A percentile compares a stretch with the other conserved stretches of the same genome.
phyloP scores from a whole-genome alignment of 192 early-diverging fungal species.

The Chytriomyces sp. region DNA sequence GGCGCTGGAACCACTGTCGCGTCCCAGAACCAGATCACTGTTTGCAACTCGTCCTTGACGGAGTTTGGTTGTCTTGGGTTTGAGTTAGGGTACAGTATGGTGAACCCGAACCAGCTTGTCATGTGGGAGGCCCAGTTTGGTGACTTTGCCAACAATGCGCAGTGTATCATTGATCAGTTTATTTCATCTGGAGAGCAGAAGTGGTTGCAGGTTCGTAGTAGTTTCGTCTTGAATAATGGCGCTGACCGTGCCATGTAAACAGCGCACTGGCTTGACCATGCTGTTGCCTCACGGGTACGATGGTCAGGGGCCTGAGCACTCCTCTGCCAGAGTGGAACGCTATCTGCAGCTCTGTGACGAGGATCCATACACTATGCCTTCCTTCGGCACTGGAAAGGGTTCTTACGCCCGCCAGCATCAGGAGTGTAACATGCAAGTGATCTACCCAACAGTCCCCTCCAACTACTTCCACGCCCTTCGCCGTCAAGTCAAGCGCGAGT shows the following conservation, averaged over 20 bases:
- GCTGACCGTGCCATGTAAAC: not conserved
- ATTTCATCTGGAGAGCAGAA: conserved; percentile 95
- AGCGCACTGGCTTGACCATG: conserved; percentile 89
- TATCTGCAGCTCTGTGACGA: conserved; percentile 96
- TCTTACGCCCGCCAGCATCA: conserved; percentile 86
- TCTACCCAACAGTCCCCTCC: conserved; percentile 94
- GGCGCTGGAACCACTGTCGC: conserved; percentile 58
- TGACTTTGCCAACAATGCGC: conserved; percentile 96
- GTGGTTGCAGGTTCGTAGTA: conserved; percentile 83
- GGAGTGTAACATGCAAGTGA: conserved; percentile 98
- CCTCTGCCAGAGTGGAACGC: conserved; percentile 91
- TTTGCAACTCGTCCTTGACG: conserved; percentile 94
- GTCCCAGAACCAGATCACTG: conserved; percentile 79
- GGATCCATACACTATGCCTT: conserved; percentile 75
- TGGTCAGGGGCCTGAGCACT: conserved; percentile 98
- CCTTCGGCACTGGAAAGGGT: conserved; percentile 42
- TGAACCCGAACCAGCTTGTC: conserved; percentile 89
- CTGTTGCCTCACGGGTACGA: conserved; percentile 97
- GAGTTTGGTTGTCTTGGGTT: conserved; percentile 96
- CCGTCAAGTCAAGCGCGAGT: conserved; percentile 95
- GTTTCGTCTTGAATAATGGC: not conserved
- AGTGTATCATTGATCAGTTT: conserved; percentile 98
- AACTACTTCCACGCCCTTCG: conserved; percentile 97
- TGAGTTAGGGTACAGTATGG: conserved; percentile 95
- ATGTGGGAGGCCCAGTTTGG: conserved; percentile 99